Evolutionary conservation across 768 basidiomycete genomes (phyloP).

Genomic region (Boletus vermiculosoides): DNA sequence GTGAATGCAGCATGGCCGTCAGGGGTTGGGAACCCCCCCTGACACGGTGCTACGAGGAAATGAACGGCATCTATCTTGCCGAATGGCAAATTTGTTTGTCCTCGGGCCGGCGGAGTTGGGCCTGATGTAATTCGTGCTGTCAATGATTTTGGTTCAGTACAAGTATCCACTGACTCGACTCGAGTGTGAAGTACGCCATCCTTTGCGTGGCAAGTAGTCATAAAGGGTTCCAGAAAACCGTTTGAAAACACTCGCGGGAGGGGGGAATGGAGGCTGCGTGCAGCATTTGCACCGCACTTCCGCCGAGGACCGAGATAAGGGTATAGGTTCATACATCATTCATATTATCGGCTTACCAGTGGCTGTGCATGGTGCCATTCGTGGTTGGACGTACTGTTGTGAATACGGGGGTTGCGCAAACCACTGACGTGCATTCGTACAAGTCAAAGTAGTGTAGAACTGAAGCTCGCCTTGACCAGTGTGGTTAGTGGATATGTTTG

Average conservation of each 20-base stretch:
- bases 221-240: background rate
- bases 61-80: conserved; percentile 27
- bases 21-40: conserved; percentile 20
- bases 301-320: conserved; percentile 27
- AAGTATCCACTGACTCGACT: background rate
- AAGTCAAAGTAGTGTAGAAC: background rate
- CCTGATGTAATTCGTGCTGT: background rate
- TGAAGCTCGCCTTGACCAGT: background rate
- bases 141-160: background rate
- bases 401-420: conserved; percentile 11
- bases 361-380: conserved; percentile 14
- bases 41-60: conserved; percentile 15
- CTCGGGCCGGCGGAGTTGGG: conserved; percentile 13
- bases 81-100: conserved; percentile 16
- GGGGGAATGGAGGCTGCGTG: background rate
- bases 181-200: background rate
- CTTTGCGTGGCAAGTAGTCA: background rate
- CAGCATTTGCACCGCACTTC: background rate
- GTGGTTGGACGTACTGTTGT: conserved; percentile 8
- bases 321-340: conserved; percentile 3
- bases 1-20: conserved; percentile 25
- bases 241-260: conserved; percentile 23
- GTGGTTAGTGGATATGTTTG: background rate
- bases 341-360: background rate
- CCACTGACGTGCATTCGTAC: background rate